Evolutionary conservation across 495 filamentous ascomycete genomes (phyloP).

Genomic region (Xylaria longipes): DNA sequence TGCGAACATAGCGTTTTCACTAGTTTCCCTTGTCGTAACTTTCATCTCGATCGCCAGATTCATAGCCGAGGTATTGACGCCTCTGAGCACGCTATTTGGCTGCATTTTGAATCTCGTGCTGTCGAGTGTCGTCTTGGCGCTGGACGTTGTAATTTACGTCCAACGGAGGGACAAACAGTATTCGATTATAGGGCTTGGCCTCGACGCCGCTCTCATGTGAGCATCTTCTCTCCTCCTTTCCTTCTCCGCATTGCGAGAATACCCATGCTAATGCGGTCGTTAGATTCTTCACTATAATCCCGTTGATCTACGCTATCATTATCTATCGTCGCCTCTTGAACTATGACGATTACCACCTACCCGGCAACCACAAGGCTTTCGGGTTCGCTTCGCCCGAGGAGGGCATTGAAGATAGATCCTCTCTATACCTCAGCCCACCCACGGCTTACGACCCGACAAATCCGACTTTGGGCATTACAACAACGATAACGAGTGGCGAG

Average conservation of each 20-base stretch:
- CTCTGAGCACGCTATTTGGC: constrained; percentile 48
- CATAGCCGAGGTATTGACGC: constrained; percentile 51
- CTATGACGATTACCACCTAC: constrained; percentile 53
- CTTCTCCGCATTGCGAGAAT: too few species aligned
- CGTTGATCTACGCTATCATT: constrained; percentile 47
- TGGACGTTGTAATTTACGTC: constrained; percentile 52
- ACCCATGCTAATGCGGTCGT: constrained; percentile 9
- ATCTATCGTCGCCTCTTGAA: constrained; percentile 49
- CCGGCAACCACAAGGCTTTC: constrained; percentile 43
- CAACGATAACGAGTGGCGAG: background rate
- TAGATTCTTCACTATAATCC: constrained; percentile 43
- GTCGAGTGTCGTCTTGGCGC: constrained; percentile 48
- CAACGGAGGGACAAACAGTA: constrained; percentile 47
- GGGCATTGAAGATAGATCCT: constrained; percentile 32
- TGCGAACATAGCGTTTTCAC: constrained; percentile 51
- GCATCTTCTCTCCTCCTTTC: background rate
- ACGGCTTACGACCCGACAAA: constrained; percentile 33
- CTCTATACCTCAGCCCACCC: constrained; percentile 29
- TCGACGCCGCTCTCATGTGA: constrained; percentile 52
- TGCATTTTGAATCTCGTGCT: constrained; percentile 53
- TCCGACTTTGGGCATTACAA: background rate
- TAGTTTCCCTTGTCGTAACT: constrained; percentile 48
- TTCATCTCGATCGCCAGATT: constrained; percentile 49
- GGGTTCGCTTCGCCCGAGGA: constrained; percentile 35
- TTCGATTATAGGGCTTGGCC: constrained; percentile 47